These are phyloP conservation scores for Chenopodium album DNA, from an alignment of 148 eudicot species.

Conservation along the genomic window DNA sequence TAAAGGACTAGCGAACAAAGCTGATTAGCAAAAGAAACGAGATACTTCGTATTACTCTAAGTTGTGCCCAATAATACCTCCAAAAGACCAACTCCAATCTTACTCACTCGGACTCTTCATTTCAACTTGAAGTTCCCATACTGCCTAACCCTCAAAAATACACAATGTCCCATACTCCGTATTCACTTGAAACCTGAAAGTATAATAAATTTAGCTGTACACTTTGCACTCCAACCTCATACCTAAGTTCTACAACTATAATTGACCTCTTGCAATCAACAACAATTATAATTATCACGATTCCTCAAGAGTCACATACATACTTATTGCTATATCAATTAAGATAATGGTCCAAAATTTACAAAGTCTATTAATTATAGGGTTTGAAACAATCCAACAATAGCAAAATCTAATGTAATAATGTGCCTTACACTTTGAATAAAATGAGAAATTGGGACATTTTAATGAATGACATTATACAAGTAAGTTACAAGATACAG, in stretches of 20 bases:
- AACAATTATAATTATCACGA: neutral
- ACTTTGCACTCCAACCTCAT: neutral
- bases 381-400: neutral
- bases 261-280: too few relatives aligned
- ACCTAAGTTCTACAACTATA: neutral
- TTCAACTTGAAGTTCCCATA: neutral
- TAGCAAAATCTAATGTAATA: neutral
- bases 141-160: neutral
- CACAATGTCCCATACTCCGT: neutral
- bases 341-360: neutral
- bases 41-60: too few relatives aligned
- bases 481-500: too few relatives aligned
- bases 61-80: too few relatives aligned
- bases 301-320: neutral
- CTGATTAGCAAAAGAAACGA: too few relatives aligned
- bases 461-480: too few relatives aligned
- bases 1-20: too few relatives aligned
- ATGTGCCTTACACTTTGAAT: too few relatives aligned
- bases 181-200: neutral
- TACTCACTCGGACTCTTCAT: neutral
- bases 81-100: neutral
- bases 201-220: neutral
- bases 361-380: neutral
- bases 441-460: too few relatives aligned
- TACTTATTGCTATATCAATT: neutral